Base-by-base conservation (phyloP, 805 yeast species). In the Myxozyma monticola region DNA sequence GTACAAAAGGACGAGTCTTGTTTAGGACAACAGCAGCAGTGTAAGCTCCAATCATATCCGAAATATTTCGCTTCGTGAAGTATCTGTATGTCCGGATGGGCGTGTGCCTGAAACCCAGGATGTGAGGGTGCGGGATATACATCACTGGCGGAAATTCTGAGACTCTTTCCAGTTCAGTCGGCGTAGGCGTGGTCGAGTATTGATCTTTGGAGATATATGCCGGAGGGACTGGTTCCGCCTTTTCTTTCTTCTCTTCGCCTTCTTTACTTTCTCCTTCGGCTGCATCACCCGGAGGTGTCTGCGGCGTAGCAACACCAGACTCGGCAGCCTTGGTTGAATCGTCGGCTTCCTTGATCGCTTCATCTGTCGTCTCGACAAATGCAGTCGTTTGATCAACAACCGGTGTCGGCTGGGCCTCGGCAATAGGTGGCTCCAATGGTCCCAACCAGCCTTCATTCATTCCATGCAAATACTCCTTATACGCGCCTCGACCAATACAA, bases 401-500 rank as follows among this genome's bases (percentile, higher is more conserved):
- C 3, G 45, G 25, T 24, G 24, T 22, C 18, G 31, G 8, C 8
- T 34, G 28, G 17, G 54, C 55, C 31, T 31, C 47, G 10, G 18
- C 28, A 8, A 57, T 62, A 4, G 84, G 80, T 48, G 72, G 68
- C 14, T 78, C 88, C 51, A 91, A 71, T 1, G 98, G 98, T 0
- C 99, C 99, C 39, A 93, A 69, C 65, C 93, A 75, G 4, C 99
- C 99, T 71, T 93, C 99, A 61, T 93, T 96, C 9, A 93, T 66
- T 8, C 99, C 99, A 37, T 78, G 76, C 45, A 93, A 66, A 65
- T 88, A 93, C 73, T 93, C 99, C 67, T 91, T 91, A 67, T 79
- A 93, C 0, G 97, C 91, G 49, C 99, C 99, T 66, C 99, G 77
- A 3, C 99, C 99, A 22, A 93, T 71, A 65, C 96, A 87, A 18